Evolutionary conservation across 2,329 filamentous ascomycete species (phyloP), one percentile per base, ranked within the genome.

Genomic region (Seiridium unicorne): DNA sequence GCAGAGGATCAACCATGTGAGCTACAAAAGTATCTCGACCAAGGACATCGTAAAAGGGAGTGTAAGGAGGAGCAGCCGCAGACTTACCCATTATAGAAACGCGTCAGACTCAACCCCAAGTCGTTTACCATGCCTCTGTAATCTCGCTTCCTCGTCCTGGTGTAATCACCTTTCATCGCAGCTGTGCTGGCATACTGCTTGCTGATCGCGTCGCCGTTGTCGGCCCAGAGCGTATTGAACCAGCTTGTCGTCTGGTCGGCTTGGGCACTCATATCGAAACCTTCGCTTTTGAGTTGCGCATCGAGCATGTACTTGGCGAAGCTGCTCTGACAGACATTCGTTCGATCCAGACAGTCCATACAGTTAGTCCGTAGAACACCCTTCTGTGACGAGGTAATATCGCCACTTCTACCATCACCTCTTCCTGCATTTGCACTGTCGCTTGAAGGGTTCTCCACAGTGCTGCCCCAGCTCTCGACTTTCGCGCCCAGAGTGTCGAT

Each of bases 191-290:
- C 93, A 73, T 99, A 99, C 73, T 97, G 94, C 66, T 93, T 93
- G 0, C 92, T 96, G 59, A 98, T 92, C 0, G 93, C 92, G 73
- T 99, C 95, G 11, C 95, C 95, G 66, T 99, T 99, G 72, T 99
- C 95, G 0, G 95, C 95, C 94, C 95, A 99, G 0, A 98, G 80
- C 0, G 87, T 93, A 74, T 99, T 98, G 79, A 98, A 98, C 93
- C 94, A 98, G 51, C 88, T 84, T 4, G 91, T 96, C 59, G 88
- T 86, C 60, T 92, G 89, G 71, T 97, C 92, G 32, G 82, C 74
- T 63, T 95, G 88, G 0, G 89, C 81, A 65, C 88, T 86, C 75
- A 96, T 89, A 59, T 89, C 86, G 61, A 93, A 89, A 0, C 90
- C 91, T 63, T 96, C 87, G 26, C 85, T 81, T 60, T 85, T 89